phyloP scores from a whole-genome alignment of 2,329 filamentous ascomycete genomes.

The Neofusicoccum kwambonambiense region DNA sequence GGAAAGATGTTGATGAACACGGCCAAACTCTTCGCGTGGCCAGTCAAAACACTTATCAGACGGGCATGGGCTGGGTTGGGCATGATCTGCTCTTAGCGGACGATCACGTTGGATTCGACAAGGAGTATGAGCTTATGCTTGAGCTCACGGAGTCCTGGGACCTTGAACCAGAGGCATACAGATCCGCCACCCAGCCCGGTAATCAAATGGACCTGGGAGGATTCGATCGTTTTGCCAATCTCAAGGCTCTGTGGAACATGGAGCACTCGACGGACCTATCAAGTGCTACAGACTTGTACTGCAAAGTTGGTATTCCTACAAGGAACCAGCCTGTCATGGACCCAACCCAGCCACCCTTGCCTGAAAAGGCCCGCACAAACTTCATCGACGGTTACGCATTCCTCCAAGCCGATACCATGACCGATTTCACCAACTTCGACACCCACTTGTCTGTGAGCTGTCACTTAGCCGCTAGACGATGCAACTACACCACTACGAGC shows the following conservation, averaged over 20 bases:
- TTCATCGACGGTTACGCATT: constrained; percentile 56
- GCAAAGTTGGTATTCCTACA: constrained; percentile 45
- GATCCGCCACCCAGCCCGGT: constrained; percentile 20
- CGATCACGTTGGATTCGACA: constrained; percentile 39
- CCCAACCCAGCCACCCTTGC: constrained; percentile 59
- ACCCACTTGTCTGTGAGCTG: constrained; percentile 35
- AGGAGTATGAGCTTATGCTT: constrained; percentile 62
- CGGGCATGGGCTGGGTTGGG: constrained; percentile 74
- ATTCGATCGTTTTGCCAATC: not conserved
- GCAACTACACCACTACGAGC: not conserved
- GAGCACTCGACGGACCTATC: constrained; percentile 54
- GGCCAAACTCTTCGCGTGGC: constrained; percentile 72
- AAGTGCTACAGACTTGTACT: constrained; percentile 63
- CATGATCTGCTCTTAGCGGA: constrained; percentile 56
- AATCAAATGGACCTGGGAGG: not conserved
- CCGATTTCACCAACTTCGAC: constrained; percentile 46
- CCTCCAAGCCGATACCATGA: constrained; percentile 50
- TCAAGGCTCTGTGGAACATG: constrained; percentile 10
- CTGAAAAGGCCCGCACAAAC: constrained; percentile 52
- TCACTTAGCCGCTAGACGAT: constrained; percentile 23
- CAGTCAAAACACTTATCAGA: constrained; percentile 74
- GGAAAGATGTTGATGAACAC: constrained; percentile 65
- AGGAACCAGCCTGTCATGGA: constrained; percentile 49
- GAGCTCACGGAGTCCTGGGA: constrained; percentile 69
- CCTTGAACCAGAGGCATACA: constrained; percentile 21